A percentile compares a stretch with the other conserved stretches of the same genome.
phyloP scores from a whole-genome alignment of 1,284 basidiomycete genomes.

The Kwoniella shivajii region DNA sequence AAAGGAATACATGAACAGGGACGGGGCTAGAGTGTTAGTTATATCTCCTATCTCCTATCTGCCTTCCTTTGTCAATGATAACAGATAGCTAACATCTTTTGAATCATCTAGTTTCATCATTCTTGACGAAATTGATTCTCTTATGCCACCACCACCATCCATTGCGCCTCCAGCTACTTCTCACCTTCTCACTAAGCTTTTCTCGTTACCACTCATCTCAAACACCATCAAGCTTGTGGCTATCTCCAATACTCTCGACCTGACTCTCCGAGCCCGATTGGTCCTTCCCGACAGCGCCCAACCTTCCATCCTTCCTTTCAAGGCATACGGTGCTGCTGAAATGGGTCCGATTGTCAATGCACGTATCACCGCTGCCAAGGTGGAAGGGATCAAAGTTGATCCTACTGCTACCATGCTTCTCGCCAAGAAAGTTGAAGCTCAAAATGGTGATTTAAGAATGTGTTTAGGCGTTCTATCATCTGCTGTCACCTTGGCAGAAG shows the following conservation, averaged over 20 bases:
- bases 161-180: conserved; percentile 40
- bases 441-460: conserved; percentile 55
- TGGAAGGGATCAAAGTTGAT: conserved; percentile 43
- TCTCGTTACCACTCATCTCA: conserved; percentile 44
- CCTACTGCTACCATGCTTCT: conserved; percentile 50
- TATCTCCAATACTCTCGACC: conserved; percentile 55
- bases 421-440: conserved; percentile 52
- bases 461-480: conserved; percentile 52
- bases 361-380: conserved; percentile 33
- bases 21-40: conserved; percentile 29
- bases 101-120: conserved; percentile 45
- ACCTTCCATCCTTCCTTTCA: conserved; percentile 50
- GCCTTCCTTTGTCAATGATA: neutral
- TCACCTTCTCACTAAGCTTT: conserved; percentile 50
- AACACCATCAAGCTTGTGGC: conserved; percentile 48
- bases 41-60: neutral
- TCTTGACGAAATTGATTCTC: conserved; percentile 54
- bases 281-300: conserved; percentile 41
- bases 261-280: conserved; percentile 51
- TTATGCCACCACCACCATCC: conserved; percentile 47
- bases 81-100: neutral
- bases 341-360: conserved; percentile 50
- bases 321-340: conserved; percentile 47
- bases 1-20: conserved; percentile 19
- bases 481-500: conserved; percentile 49